Conservation (phyloP, 1,284 basidiomycete genomes). For the Ganoderma sinense region DNA sequence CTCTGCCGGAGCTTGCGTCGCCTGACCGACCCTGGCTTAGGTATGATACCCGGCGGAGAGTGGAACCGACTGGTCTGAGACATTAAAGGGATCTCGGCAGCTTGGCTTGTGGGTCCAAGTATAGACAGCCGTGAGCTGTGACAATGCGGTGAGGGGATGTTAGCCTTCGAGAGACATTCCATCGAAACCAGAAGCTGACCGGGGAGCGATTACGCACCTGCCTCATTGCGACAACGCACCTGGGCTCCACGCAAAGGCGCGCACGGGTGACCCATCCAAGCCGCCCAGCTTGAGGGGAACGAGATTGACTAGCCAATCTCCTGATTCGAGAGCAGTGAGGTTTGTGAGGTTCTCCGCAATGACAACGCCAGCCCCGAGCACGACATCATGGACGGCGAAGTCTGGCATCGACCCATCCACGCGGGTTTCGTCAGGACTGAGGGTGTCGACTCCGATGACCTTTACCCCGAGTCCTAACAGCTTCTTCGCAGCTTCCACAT, state of each 20-base stretch:
- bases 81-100: neutral
- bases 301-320: slow-evolving; percentile 57
- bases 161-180: neutral
- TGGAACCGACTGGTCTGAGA: neutral
- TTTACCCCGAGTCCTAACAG: slow-evolving; percentile 58
- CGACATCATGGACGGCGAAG: slow-evolving; percentile 60
- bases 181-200: neutral
- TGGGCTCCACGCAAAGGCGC: slow-evolving; percentile 61
- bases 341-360: slow-evolving; percentile 76
- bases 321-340: slow-evolving; percentile 48
- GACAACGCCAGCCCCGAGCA: slow-evolving; percentile 63
- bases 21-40: neutral
- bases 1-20: neutral
- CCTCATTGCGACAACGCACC: neutral
- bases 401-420: slow-evolving; percentile 38
- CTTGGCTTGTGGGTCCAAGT: slow-evolving; percentile 16
- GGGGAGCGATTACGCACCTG: neutral
- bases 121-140: slow-evolving; percentile 1
- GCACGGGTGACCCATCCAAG: slow-evolving; percentile 71
- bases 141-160: neutral
- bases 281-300: slow-evolving; percentile 62
- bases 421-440: slow-evolving; percentile 71
- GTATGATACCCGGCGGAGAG: neutral
- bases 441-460: slow-evolving; percentile 65
- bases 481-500: slow-evolving; percentile 54